Percentiles rank a stretch among this genome's conserved stretches.
Evolutionary conservation across 2,329 filamentous ascomycete genomes (phyloP).

Genomic region (Alternaria postmessia): DNA sequence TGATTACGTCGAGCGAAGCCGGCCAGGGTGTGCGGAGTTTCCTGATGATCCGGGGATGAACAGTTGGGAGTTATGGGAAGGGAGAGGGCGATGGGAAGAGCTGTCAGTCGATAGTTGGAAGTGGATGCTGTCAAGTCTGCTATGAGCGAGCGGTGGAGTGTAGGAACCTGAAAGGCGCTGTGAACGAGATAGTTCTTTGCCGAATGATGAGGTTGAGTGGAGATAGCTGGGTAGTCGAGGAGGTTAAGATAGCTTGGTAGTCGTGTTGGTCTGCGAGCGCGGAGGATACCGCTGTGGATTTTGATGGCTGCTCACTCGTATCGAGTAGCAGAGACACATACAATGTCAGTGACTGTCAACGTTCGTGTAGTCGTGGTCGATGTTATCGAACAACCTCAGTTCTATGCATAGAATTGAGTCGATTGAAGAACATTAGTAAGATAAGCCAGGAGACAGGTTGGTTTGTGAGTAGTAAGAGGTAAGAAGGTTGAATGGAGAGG

Average conservation of each 20-base stretch:
- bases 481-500: no score
- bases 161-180: not conserved
- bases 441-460: no score
- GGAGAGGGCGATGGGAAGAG: not conserved
- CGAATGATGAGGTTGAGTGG: not conserved
- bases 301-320: no score
- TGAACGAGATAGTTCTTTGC: not conserved
- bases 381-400: no score
- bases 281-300: no score
- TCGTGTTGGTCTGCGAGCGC: no score
- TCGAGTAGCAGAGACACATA: no score
- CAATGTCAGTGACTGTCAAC: no score
- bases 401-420: no score
- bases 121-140: not conserved
- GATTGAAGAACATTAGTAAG: no score
- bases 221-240: not conserved
- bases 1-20: not conserved
- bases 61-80: not conserved
- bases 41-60: not conserved
- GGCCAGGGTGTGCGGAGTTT: not conserved
- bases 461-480: no score
- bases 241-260: not conserved
- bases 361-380: no score
- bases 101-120: not conserved
- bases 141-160: not conserved